Percentiles rank a stretch among this genome's conserved stretches.
phyloP scores from a whole-genome alignment of 257 asterid species.

The Salvia splendens region DNA sequence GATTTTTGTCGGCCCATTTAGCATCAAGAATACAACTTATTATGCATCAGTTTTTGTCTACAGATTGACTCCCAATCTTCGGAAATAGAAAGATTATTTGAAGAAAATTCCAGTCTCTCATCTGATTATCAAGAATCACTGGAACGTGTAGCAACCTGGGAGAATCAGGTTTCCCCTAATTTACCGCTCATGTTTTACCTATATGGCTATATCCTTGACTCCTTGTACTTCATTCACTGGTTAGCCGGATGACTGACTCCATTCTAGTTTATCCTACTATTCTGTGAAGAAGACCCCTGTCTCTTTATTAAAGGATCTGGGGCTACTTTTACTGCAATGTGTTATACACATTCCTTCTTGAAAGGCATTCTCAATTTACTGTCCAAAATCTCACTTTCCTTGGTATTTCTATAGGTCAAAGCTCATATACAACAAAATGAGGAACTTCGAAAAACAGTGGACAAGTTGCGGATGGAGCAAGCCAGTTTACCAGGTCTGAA shows the following conservation, averaged over 20 bases:
- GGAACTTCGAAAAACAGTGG: constrained; percentile 75
- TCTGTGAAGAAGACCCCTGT: neutral
- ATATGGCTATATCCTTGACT: neutral
- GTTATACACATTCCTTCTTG: neutral
- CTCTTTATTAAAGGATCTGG: neutral
- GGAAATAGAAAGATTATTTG: constrained; percentile 88
- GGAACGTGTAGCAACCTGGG: constrained; percentile 75
- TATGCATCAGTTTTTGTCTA: constrained; percentile 28
- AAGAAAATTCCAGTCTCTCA: constrained; percentile 76
- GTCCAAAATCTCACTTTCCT: constrained; percentile 12
- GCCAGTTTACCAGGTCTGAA: constrained; percentile 42
- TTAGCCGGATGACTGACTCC: constrained; percentile 12
- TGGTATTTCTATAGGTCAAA: constrained; percentile 61
- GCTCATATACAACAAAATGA: constrained; percentile 74
- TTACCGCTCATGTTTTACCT: constrained; percentile 13
- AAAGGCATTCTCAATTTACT: constrained; percentile 8
- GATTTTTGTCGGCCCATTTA: constrained; percentile 24
- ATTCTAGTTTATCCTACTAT: neutral
- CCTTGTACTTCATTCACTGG: constrained; percentile 18
- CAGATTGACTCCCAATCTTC: constrained; percentile 98
- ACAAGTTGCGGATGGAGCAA: constrained; percentile 65
- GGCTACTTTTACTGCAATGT: neutral
- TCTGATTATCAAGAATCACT: constrained; percentile 82
- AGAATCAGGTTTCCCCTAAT: constrained; percentile 65
- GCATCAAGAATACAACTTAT: constrained; percentile 37